Evolutionary conservation across 371 early-diverging fungal genomes (phyloP).

Genomic region (Mortierella sp.): DNA sequence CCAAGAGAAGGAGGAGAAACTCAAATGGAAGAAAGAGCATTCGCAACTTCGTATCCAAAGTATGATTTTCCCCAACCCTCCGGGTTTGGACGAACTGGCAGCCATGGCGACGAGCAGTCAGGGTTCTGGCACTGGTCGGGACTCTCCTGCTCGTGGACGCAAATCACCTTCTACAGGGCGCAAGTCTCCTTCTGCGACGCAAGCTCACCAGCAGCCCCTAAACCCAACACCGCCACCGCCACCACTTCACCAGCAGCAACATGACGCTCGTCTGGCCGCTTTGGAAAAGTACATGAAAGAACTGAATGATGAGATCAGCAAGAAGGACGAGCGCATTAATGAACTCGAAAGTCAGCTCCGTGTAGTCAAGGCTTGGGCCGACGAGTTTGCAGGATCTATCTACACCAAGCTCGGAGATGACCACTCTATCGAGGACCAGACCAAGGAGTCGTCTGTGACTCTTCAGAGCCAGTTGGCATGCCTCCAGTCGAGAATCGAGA

Average conservation of each 20-base stretch:
- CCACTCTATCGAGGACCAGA: not conserved
- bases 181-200: conserved; percentile 8
- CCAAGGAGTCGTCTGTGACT: not conserved
- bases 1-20: conserved; percentile 46
- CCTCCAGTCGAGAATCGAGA: conserved; percentile 29
- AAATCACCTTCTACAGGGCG: conserved; percentile 12
- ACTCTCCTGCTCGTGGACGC: conserved; percentile 2
- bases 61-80: conserved; percentile 50
- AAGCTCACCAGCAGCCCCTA: not conserved
- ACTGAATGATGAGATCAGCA: conserved; percentile 44
- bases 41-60: conserved; percentile 50
- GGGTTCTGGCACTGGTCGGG: not conserved
- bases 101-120: not conserved
- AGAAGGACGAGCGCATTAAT: conserved; percentile 43
- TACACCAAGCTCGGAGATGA: conserved; percentile 14
- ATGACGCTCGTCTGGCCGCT: conserved; percentile 14
- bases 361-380: conserved; percentile 32
- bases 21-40: conserved; percentile 51
- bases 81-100: conserved; percentile 25
- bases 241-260: conserved; percentile 9
- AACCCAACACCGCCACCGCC: not conserved
- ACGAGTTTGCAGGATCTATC: conserved; percentile 31
- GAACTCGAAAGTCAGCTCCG: conserved; percentile 41
- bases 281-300: conserved; percentile 52
- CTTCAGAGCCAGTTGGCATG: conserved; percentile 22